These are phyloP conservation scores for Magnolia sinica DNA, from an alignment of 164 flowering plant genomes.

Conservation along the genomic window DNA sequence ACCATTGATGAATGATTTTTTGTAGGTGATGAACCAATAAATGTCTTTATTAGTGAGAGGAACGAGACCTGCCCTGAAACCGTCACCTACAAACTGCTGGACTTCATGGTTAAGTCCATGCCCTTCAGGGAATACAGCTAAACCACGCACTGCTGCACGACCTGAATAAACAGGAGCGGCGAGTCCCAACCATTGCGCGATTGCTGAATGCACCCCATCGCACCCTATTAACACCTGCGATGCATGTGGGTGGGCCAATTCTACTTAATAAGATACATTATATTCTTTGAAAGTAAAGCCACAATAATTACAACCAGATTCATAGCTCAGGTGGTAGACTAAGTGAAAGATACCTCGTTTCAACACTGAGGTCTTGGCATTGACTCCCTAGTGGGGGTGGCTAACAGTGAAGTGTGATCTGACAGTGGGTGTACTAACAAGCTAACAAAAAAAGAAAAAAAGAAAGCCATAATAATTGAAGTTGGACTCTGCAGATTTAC, in stretches of 20 bases:
- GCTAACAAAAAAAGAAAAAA: no score
- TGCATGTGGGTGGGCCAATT: background rate
- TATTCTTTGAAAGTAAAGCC: background rate
- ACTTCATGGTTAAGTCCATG: constrained; percentile 35
- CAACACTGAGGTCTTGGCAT: no score
- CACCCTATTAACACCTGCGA: constrained; percentile 52
- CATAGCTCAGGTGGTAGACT: no score
- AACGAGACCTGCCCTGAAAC: constrained; percentile 31
- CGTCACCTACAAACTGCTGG: constrained; percentile 26
- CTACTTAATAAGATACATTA: background rate
- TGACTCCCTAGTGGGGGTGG: no score
- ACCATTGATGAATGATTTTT: constrained; percentile 1
- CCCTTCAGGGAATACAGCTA: constrained; percentile 39
- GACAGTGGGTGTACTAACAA: no score
- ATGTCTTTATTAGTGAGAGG: constrained; percentile 35
- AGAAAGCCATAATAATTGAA: no score
- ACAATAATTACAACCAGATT: no score
- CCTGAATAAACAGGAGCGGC: constrained; percentile 33
- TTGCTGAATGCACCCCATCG: constrained; percentile 55
- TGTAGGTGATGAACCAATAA: constrained; percentile 34
- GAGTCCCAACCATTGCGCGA: constrained; percentile 50
- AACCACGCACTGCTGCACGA: constrained; percentile 39
- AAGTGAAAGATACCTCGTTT: no score
- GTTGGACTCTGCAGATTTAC: no score
- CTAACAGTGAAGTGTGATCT: no score